Percentiles rank a stretch among this genome's conserved stretches.
Conservation (phyloP, 2,329 filamentous ascomycete species). For the Microascus cirrosus region DNA sequence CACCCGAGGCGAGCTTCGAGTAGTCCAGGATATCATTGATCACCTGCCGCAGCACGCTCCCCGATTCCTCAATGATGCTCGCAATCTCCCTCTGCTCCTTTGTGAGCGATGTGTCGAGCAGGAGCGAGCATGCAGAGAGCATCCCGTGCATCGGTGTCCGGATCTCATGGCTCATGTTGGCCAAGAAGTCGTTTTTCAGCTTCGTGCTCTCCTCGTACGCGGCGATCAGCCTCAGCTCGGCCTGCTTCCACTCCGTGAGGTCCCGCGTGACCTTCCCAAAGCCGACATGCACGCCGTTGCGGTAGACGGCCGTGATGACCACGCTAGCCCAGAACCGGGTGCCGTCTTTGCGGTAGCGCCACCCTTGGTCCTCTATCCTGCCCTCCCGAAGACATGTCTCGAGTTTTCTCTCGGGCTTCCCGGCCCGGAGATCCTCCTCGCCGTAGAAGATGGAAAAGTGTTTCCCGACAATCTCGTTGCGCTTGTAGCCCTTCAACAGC, state of each 20-base stretch:
- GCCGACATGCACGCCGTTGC: conserved; percentile 38
- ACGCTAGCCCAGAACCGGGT: conserved; percentile 50
- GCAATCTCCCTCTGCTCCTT: conserved; percentile 44
- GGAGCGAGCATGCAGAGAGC: conserved; percentile 44
- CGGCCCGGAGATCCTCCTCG: conserved; percentile 31
- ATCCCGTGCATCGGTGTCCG: conserved; percentile 55
- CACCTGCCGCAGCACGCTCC: conserved; percentile 44
- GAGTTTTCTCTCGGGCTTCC: conserved; percentile 41
- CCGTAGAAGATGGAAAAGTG: conserved; percentile 49
- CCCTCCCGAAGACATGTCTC: conserved; percentile 41
- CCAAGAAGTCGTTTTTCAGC: conserved; percentile 49
- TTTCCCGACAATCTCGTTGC: conserved; percentile 42
- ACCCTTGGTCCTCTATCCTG: conserved; percentile 46
- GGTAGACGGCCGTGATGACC: conserved; percentile 44
- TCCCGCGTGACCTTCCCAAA: conserved; percentile 50
- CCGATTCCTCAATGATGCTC: conserved; percentile 47
- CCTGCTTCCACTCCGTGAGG: conserved; percentile 41
- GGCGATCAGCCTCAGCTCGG: conserved; percentile 40
- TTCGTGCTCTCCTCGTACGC: conserved; percentile 53
- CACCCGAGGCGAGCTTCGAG: conserved; percentile 24
- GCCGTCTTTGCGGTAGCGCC: conserved; percentile 48
- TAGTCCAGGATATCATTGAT: conserved; percentile 60
- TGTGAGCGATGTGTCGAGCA: conserved; percentile 41
- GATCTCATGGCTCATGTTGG: conserved; percentile 55
- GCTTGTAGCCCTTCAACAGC: conserved; percentile 42